Base-by-base conservation (phyloP, 352 stramenopile species). In the Phytophthora hibernalis region DNA sequence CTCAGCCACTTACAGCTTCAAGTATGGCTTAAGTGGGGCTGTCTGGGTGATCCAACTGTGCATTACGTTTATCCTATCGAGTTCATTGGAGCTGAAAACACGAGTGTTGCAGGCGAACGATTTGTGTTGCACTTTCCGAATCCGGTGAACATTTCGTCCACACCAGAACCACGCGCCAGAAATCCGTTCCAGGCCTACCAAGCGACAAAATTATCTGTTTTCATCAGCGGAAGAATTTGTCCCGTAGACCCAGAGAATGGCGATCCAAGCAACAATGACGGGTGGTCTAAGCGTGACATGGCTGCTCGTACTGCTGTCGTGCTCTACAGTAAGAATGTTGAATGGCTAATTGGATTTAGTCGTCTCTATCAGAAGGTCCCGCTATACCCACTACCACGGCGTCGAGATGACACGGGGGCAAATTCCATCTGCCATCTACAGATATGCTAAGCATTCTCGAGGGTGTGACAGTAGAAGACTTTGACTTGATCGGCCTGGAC, bases 291-390 rank as follows among this genome's bases (percentile, higher is more conserved):
- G 45, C 79, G 79, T 44, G 82, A 89, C 9, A 87, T 88, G 40
- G 74, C 78, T 20, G 68, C 77, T 16, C 65, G 80, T 22, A 87
- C 81, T 42, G 79, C 85, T 20, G 68, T 93, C 26, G 69, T 95
- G 1, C 43, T 95, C 7, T 93, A 95, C 66, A 83, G 71, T 2
- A 93, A 89, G 50, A 82, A 89, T 16, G 68, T 93, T 8, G 87
- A 93, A 48, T 92, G 85, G 82, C 30, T 95, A 21, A 86, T 91
- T 68, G 69, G 47, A 13, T 91, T 92, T 56, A 69, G 72, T 8
- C 66, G 65, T 9, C 20, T 91, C 18, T 91, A 90, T 28, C 42
- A 77, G 44, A 74, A 65, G 2, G 31, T 91, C 2, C 64, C 69
- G 33, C 51, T 42, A 3, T 56, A 72, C 51, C 54, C 69, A 7